phyloP scores from a whole-genome alignment of 1,284 basidiomycete genomes.

The Gomphus bonarii region DNA sequence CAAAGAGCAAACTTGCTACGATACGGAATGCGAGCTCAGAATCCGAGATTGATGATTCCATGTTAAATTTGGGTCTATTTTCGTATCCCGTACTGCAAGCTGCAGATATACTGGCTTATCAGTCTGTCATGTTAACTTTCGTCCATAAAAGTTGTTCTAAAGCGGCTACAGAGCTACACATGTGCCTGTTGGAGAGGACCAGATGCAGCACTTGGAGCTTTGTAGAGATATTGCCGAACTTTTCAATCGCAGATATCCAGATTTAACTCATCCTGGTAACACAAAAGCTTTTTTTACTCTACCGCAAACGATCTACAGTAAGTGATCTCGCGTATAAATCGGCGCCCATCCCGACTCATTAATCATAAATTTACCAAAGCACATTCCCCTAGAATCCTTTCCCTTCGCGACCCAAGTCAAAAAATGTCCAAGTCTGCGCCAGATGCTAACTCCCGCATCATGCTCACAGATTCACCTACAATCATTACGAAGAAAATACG shows the following conservation, averaged over 20 bases:
- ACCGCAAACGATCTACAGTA: slow-evolving; percentile 70
- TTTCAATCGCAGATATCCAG: slow-evolving; percentile 66
- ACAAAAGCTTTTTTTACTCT: slow-evolving; percentile 54
- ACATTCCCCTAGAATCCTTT: slow-evolving; percentile 67
- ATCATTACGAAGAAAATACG: slow-evolving; percentile 68
- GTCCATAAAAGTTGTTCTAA: slow-evolving; percentile 1
- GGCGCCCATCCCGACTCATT: background rate
- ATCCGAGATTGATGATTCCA: slow-evolving; percentile 70
- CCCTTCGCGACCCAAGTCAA: slow-evolving; percentile 72
- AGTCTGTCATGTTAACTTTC: slow-evolving; percentile 30
- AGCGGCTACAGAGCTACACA: slow-evolving; percentile 61
- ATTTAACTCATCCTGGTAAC: background rate
- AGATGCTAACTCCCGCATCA: slow-evolving; percentile 71
- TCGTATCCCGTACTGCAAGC: slow-evolving; percentile 93
- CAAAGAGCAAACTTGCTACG: slow-evolving; percentile 65
- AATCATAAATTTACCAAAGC: slow-evolving; percentile 33
- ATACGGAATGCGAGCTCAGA: slow-evolving; percentile 65
- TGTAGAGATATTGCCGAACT: slow-evolving; percentile 73
- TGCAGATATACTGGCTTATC: slow-evolving; percentile 85
- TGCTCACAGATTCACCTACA: slow-evolving; percentile 66
- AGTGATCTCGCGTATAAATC: slow-evolving; percentile 19
- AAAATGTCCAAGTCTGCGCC: slow-evolving; percentile 97
- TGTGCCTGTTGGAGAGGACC: slow-evolving; percentile 94
- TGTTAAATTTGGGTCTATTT: slow-evolving; percentile 78
- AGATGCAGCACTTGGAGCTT: slow-evolving; percentile 88